These are phyloP conservation scores for Melianthus villosus DNA, from an alignment of 441 rosid species.

Conservation along the genomic window DNA sequence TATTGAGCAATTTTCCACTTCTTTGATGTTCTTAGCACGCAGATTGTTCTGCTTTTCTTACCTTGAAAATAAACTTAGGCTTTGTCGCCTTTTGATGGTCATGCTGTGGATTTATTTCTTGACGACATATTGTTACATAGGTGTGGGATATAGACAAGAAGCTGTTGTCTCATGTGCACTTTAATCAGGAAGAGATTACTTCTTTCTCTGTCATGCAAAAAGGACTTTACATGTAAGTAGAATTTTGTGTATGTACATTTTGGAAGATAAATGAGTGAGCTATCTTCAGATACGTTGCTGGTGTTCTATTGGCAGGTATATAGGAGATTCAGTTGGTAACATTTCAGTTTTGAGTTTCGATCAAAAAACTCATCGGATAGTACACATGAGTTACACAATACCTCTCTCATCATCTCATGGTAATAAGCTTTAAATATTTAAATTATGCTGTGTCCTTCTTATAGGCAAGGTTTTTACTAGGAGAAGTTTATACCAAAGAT, in stretches of 20 bases:
- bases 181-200: constrained; percentile 37
- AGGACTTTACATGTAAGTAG: constrained; percentile 47
- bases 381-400: constrained; percentile 47
- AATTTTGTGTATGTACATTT: background rate
- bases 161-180: constrained; percentile 36
- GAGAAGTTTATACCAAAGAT: too few species aligned
- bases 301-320: constrained; percentile 31
- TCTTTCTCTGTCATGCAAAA: constrained; percentile 49
- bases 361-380: constrained; percentile 22
- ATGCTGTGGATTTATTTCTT: background rate
- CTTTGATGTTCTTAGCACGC: too few species aligned
- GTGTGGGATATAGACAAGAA: constrained; percentile 78
- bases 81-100: too few species aligned
- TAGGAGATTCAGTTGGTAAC: constrained; percentile 70
- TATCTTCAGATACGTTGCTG: constrained; percentile 5
- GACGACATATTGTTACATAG: too few species aligned
- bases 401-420: constrained; percentile 67
- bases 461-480: too few species aligned
- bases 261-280: background rate
- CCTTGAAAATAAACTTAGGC: too few species aligned
- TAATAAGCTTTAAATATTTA: constrained; percentile 22
- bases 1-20: too few species aligned
- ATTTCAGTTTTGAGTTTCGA: constrained; percentile 53
- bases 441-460: too few species aligned
- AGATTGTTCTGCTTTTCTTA: too few species aligned